Conservation (phyloP, 2,329 filamentous ascomycete species). For the Tricladium varicosporioides region DNA sequence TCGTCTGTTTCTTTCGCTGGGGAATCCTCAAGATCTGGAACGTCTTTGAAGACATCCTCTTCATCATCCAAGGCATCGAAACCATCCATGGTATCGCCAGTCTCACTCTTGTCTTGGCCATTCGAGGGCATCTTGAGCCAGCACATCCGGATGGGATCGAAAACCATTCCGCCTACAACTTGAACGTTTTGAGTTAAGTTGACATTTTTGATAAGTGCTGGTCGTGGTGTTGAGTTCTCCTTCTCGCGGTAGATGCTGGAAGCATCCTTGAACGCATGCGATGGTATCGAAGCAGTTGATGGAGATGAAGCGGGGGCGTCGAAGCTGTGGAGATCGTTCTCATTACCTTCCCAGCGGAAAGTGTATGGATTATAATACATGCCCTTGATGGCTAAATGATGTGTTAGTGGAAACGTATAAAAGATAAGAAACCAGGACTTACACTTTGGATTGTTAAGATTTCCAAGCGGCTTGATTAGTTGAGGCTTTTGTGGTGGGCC, state of each 20-base stretch:
- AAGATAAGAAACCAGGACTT: constrained; percentile 38
- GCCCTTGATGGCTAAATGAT: constrained; percentile 71
- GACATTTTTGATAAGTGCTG: constrained; percentile 89
- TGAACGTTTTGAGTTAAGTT: constrained; percentile 82
- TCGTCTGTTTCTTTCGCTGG: constrained; percentile 38
- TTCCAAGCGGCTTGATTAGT: constrained; percentile 81
- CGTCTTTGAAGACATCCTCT: constrained; percentile 89
- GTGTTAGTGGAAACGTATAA: constrained; percentile 31
- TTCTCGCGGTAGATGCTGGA: constrained; percentile 49
- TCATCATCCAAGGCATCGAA: constrained; percentile 78
- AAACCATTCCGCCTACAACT: constrained; percentile 97
- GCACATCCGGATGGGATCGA: constrained; percentile 95
- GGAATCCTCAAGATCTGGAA: constrained; percentile 83
- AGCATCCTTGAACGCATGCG: constrained; percentile 47
- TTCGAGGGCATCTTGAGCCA: constrained; percentile 78
- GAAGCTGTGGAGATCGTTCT: constrained; percentile 78
- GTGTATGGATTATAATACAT: constrained; percentile 93
- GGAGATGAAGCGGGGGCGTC: constrained; percentile 60
- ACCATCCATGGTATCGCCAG: constrained; percentile 57
- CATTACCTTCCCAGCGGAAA: constrained; percentile 94
- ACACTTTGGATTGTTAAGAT: constrained; percentile 78
- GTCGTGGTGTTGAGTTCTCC: constrained; percentile 58
- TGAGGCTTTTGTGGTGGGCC: constrained; percentile 72
- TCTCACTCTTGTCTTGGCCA: constrained; percentile 43
- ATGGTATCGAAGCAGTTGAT: constrained; percentile 45